These are phyloP conservation scores for Aspergillus avenaceus DNA, from an alignment of 495 filamentous ascomycete genomes.

Conservation along the genomic window DNA sequence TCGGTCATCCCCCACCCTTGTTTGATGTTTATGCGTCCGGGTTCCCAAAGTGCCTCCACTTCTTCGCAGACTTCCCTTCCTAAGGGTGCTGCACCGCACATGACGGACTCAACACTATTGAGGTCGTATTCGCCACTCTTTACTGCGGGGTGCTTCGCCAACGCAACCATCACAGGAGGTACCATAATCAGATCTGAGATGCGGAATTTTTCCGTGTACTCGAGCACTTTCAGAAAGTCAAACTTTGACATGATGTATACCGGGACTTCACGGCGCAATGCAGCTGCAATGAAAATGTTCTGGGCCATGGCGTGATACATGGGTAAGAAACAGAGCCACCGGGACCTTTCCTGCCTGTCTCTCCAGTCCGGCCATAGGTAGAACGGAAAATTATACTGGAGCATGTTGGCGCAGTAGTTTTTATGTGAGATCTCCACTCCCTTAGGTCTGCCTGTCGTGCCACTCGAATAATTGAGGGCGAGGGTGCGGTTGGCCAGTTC, in stretches of 20 bases:
- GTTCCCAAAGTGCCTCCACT: conserved; percentile 54
- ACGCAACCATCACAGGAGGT: conserved; percentile 67
- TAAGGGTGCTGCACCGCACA: conserved; percentile 62
- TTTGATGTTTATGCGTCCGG: conserved; percentile 54
- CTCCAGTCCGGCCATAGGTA: conserved; percentile 45
- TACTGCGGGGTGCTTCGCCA: conserved; percentile 66
- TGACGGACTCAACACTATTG: conserved; percentile 53
- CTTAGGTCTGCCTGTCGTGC: conserved; percentile 81
- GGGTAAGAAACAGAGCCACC: conserved; percentile 61
- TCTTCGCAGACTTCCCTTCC: conserved; percentile 58
- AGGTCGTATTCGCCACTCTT: conserved; percentile 60
- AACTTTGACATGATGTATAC: conserved; percentile 74
- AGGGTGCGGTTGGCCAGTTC: conserved; percentile 41
- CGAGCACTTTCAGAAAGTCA: conserved; percentile 66
- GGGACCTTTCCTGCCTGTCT: conserved; percentile 21
- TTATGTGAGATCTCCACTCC: conserved; percentile 76
- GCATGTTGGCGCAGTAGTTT: conserved; percentile 67
- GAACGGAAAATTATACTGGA: conserved; percentile 50
- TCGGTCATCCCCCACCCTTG: conserved; percentile 90
- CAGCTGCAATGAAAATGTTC: conserved; percentile 43
- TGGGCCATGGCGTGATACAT: conserved; percentile 68
- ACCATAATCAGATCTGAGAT: conserved; percentile 60
- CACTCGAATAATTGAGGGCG: conserved; percentile 68
- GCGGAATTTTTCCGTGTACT: conserved; percentile 60
- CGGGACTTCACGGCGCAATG: conserved; percentile 35